A percentile compares a stretch with the other conserved stretches of the same genome.
Evolutionary conservation across 169 alveolate species (phyloP).

Genomic region (Theileria orientalis): DNA sequence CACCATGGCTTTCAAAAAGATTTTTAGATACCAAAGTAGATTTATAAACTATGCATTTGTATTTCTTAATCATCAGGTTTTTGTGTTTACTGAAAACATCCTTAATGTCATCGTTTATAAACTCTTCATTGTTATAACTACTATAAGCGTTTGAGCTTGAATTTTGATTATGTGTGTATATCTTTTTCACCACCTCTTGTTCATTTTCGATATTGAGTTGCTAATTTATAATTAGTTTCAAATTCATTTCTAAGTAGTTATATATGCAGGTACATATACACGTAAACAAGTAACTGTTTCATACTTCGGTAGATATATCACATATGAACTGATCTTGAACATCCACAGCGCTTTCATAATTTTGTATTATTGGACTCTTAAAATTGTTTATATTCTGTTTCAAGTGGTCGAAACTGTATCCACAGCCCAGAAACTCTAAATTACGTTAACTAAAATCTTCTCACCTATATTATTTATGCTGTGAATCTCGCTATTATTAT

Average conservation of each 20-base stretch:
- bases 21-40: slow-evolving; percentile 21
- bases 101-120: slow-evolving; percentile 19
- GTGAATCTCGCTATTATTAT: background rate
- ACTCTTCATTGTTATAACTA: background rate
- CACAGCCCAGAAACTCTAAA: slow-evolving; percentile 61
- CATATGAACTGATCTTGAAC: slow-evolving; percentile 41
- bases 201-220: slow-evolving; percentile 11
- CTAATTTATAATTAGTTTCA: slow-evolving; percentile 37
- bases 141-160: background rate
- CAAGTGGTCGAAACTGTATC: slow-evolving; percentile 45
- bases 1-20: background rate
- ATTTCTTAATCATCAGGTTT: slow-evolving; percentile 32
- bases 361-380: slow-evolving; percentile 49
- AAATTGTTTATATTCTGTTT: slow-evolving; percentile 35
- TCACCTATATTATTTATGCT: slow-evolving; percentile 35
- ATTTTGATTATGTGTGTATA: background rate
- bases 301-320: slow-evolving; percentile 55
- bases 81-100: slow-evolving; percentile 14
- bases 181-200: slow-evolving; percentile 8
- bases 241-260: too few species aligned
- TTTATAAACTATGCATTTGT: slow-evolving; percentile 58
- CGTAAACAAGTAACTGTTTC: background rate
- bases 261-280: too few species aligned
- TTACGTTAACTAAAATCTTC: too few species aligned
- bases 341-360: slow-evolving; percentile 21